A percentile compares a stretch with the other conserved stretches of the same genome.
Conservation (phyloP, 306 rosid species). For the Dalbergia cochinchinensis region DNA sequence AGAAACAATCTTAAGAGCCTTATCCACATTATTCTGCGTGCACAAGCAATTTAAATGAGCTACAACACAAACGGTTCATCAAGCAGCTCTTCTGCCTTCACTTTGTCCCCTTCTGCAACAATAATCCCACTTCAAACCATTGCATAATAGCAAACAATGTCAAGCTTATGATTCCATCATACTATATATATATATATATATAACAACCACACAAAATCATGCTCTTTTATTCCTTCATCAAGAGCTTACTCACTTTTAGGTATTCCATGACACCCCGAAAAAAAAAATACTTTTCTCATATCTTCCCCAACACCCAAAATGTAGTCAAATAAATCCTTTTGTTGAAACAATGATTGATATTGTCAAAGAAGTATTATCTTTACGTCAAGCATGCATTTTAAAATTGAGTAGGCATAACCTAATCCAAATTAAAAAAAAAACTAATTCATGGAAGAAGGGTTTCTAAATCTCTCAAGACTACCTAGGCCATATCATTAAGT, state of each 20-base stretch:
- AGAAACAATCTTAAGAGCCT: slow-evolving; percentile 44
- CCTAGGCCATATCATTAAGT: too few species aligned
- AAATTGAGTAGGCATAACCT: too few species aligned
- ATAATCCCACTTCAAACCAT: slow-evolving; percentile 52
- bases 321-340: slow-evolving; percentile 27
- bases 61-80: slow-evolving; percentile 71
- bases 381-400: slow-evolving; percentile 15
- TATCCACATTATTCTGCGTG: slow-evolving; percentile 49
- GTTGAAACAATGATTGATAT: slow-evolving; percentile 50
- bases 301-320: slow-evolving; percentile 50
- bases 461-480: too few species aligned
- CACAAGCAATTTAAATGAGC: slow-evolving; percentile 57
- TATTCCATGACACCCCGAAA: slow-evolving; percentile 10
- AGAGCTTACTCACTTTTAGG: too few species aligned
- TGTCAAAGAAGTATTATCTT: slow-evolving; percentile 54
- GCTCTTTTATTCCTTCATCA: too few species aligned
- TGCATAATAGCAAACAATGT: slow-evolving; percentile 59
- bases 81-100: slow-evolving; percentile 55
- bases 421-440: too few species aligned
- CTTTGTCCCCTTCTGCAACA: slow-evolving; percentile 41
- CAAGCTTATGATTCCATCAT: slow-evolving; percentile 58
- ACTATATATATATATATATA: too few species aligned
- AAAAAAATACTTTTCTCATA: slow-evolving; percentile 52
- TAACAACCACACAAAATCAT: neutral
- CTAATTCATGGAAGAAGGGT: too few species aligned